Evolutionary conservation across 345 rosid genomes (phyloP), one percentile per base, ranked within the genome.

Genomic region (Gossypium longicalyx): DNA sequence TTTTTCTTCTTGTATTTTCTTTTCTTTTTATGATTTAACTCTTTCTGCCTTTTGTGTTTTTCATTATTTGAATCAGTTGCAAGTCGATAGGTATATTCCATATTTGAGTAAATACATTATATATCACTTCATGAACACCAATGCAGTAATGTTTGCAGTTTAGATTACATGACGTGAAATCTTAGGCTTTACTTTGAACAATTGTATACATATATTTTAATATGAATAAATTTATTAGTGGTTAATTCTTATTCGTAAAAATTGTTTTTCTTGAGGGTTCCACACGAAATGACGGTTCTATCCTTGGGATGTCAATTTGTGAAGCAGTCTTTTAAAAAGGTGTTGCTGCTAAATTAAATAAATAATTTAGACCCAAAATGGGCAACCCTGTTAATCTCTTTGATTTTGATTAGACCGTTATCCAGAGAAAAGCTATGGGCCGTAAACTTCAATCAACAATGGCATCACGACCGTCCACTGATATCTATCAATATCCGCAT

Each of bases 351-450:
- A 12, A 47, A 47, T 10, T 45, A 45, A 45, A 34, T 34, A 34
- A 34, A 34, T 34, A 34, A 4, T 5, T 34, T 72, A 82, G 69
- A 47, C 82, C 76, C 67, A 20, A 23, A 68, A 52, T 49, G 13
- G 27, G 66, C 66, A 76, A 61, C 20, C 81, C 73, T 54, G 45
- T 52, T 67, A 45, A 48, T 47, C 22, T 67, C 53, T 34, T 34
- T 4, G 7, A 4, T 34, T 68, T 70, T 79, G 85, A 82, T 79
- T 76, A 62, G 85, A 82, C 78, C 12, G 74, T 79, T 64, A 34
- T 23, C 8, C 65, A 47, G 49, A 17, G 9, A 47, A 19, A 13
- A 47, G 12, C 22, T 16, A 19, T 53, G 49, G 9, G 25, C 44
- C 78, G 11, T 65, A 54, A 6, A 20, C 43, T n/a, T 75, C 60